Conservation (phyloP, 1,284 basidiomycete genomes). For the Cystobasidium sp. region DNA sequence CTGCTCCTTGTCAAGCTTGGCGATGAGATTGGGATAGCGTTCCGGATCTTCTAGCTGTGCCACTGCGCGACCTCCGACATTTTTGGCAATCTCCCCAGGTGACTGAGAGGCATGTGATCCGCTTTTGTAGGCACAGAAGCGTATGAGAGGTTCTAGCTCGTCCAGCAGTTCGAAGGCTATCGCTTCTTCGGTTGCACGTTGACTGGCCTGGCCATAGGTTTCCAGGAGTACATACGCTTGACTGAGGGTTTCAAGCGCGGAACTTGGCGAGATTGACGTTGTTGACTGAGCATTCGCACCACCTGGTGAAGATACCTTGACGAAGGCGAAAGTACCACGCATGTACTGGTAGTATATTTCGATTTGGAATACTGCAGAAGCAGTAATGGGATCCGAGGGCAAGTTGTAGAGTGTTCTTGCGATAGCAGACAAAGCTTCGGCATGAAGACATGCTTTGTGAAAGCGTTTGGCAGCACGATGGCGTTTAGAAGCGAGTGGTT, state of each 20-base stretch:
- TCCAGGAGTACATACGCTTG: constrained; percentile 77
- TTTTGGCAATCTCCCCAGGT: constrained; percentile 21
- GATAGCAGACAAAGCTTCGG: constrained; percentile 44
- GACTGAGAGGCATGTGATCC: constrained; percentile 42
- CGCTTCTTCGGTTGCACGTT: constrained; percentile 87
- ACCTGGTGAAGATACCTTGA: constrained; percentile 45
- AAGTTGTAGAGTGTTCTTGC: constrained; percentile 26
- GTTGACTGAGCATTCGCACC: neutral
- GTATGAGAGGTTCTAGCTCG: constrained; percentile 84
- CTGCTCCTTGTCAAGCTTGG: constrained; percentile 20
- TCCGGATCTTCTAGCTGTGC: neutral
- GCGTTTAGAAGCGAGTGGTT: constrained; percentile 44
- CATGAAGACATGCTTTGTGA: constrained; percentile 44
- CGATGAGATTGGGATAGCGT: constrained; percentile 11
- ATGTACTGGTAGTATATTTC: constrained; percentile 59
- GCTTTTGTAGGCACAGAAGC: constrained; percentile 89
- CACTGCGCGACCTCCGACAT: neutral
- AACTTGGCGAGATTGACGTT: neutral
- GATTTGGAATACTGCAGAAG: constrained; percentile 56
- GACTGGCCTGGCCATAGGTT: constrained; percentile 68
- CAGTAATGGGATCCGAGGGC: constrained; percentile 47
- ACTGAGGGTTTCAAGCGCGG: constrained; percentile 68
- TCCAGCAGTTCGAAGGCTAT: constrained; percentile 83
- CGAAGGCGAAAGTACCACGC: constrained; percentile 59
- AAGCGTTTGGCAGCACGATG: constrained; percentile 48